These are phyloP conservation scores for Straminergon stramineum DNA, from an alignment of 225 moss, liverwort and hornwort species.

Conservation along the genomic window DNA sequence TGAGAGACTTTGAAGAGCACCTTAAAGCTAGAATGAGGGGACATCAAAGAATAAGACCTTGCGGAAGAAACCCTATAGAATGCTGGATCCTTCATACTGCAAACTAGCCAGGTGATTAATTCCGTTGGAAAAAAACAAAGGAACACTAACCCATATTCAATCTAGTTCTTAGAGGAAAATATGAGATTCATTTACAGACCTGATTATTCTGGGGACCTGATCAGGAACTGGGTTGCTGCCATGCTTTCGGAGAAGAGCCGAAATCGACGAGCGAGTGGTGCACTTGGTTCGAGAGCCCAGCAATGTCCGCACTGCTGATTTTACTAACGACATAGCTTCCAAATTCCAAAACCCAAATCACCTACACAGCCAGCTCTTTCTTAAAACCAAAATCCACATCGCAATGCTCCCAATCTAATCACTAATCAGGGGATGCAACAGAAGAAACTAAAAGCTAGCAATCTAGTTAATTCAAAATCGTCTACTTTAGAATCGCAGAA, in stretches of 20 bases:
- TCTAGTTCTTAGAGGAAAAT: background rate
- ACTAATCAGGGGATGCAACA: background rate
- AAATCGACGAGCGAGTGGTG: background rate
- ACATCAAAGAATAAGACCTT: background rate
- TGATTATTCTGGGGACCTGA: background rate
- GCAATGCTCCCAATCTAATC: background rate
- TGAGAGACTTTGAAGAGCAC: background rate
- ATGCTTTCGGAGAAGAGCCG: background rate
- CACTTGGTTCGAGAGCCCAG: constrained; percentile 1
- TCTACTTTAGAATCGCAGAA: background rate
- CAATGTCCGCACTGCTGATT: constrained; percentile 10
- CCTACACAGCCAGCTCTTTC: background rate
- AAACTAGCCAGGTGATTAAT: background rate
- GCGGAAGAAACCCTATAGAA: background rate
- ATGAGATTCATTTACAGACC: background rate
- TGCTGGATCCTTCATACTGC: background rate
- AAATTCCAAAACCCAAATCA: background rate
- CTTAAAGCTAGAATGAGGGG: background rate
- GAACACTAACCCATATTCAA: background rate
- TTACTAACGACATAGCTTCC: constrained; percentile 21
- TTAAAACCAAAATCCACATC: background rate
- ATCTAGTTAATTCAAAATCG: background rate
- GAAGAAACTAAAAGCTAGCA: background rate
- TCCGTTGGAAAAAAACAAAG: background rate
- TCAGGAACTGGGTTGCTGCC: background rate